Evolutionary conservation across 1,284 basidiomycete genomes (phyloP).

Genomic region (Puccinia hordei): DNA sequence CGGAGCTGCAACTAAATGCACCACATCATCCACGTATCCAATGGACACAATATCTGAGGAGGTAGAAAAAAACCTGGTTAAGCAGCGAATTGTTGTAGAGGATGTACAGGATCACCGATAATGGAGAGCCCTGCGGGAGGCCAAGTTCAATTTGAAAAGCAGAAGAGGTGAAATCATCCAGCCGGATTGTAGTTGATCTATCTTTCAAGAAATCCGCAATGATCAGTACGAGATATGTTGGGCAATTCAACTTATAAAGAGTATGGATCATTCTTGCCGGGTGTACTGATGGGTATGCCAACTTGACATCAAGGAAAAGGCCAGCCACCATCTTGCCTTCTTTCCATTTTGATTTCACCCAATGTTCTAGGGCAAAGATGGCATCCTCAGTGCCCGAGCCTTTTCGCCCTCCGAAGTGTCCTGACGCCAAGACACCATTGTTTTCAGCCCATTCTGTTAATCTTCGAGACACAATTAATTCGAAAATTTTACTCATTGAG

Average conservation of each 20-base stretch:
- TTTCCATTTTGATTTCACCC: background rate
- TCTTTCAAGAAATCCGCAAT: background rate
- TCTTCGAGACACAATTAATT: background rate
- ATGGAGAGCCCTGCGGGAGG: slow-evolving; percentile 24
- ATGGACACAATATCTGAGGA: background rate
- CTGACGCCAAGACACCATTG: background rate
- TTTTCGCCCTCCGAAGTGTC: background rate
- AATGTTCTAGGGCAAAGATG: too few species aligned
- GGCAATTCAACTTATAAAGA: background rate
- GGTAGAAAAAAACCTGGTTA: background rate
- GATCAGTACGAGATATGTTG: background rate
- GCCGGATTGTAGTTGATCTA: background rate
- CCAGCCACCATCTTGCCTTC: slow-evolving; percentile 9
- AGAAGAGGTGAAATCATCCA: background rate
- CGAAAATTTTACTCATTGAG: background rate
- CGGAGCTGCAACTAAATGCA: background rate
- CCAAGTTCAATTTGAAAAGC: background rate
- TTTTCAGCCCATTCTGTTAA: background rate
- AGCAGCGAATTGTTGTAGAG: slow-evolving; percentile 17
- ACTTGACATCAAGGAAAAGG: slow-evolving; percentile 24
- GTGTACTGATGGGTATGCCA: slow-evolving; percentile 27
- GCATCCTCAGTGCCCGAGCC: background rate
- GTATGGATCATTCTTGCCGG: background rate
- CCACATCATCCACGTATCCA: slow-evolving; percentile 30
- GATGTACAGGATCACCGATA: slow-evolving; percentile 26